Conservation (phyloP, 768 basidiomycete genomes). For the Dioszegia aurantiaca region DNA sequence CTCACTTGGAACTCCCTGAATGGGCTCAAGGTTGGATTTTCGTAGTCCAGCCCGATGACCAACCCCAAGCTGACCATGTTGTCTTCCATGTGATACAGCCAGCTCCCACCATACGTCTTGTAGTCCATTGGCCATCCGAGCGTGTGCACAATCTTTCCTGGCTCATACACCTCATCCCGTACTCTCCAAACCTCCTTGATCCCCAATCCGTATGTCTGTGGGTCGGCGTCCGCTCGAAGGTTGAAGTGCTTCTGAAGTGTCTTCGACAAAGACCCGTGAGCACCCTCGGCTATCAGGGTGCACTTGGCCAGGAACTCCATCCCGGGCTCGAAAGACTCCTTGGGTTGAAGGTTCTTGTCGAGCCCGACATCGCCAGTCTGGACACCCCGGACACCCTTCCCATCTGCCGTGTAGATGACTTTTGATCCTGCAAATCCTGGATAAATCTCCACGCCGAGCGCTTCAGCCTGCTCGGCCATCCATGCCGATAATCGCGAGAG, state of each 20-base stretch:
- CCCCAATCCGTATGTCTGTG: slow-evolving; percentile 93
- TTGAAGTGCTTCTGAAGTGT: slow-evolving; percentile 70
- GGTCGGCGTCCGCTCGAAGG: slow-evolving; percentile 66
- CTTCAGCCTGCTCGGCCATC: slow-evolving; percentile 80
- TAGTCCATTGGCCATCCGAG: slow-evolving; percentile 87
- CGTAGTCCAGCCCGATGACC: slow-evolving; percentile 90
- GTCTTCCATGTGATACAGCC: slow-evolving; percentile 92
- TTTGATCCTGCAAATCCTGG: slow-evolving; percentile 93
- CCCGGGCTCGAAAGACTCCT: slow-evolving; percentile 88
- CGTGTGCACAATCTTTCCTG: slow-evolving; percentile 86
- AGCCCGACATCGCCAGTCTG: slow-evolving; percentile 92
- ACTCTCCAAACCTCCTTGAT: slow-evolving; percentile 98
- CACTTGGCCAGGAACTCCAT: slow-evolving; percentile 93
- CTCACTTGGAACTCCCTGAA: slow-evolving; percentile 88
- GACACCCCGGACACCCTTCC: slow-evolving; percentile 70
- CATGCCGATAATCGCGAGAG: slow-evolving; percentile 84
- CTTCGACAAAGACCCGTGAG: slow-evolving; percentile 87
- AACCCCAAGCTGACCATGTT: slow-evolving; percentile 85
- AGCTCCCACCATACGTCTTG: slow-evolving; percentile 86
- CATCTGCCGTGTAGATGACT: slow-evolving; percentile 66
- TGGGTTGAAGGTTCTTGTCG: slow-evolving; percentile 69
- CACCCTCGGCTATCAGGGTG: slow-evolving; percentile 89
- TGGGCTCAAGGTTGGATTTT: slow-evolving; percentile 86
- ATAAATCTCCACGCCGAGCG: slow-evolving; percentile 86
- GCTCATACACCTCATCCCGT: slow-evolving; percentile 61